phyloP scores from a whole-genome alignment of 2,329 filamentous ascomycete species.

The Ophiostoma piceae region DNA sequence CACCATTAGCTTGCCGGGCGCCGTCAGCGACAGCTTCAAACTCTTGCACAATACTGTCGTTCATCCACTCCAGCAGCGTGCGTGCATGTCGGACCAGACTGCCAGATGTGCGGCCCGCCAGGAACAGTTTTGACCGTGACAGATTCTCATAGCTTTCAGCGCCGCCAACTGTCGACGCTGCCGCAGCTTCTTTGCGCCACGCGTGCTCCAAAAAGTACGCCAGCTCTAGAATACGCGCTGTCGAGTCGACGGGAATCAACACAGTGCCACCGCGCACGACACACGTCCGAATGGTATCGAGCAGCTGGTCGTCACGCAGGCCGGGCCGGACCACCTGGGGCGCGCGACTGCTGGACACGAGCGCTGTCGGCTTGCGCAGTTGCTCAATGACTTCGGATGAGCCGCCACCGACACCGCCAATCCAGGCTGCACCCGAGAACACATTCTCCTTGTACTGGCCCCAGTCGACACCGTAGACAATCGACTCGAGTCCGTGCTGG shows the following conservation, averaged over 20 bases:
- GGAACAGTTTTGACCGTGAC: conserved; percentile 59
- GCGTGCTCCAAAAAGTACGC: conserved; percentile 89
- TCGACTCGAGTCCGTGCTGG: conserved; percentile 91
- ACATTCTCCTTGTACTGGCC: conserved; percentile 97
- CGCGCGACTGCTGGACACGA: conserved; percentile 84
- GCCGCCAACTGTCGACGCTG: conserved; percentile 34
- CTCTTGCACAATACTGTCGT: conserved; percentile 86
- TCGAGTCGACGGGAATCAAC: conserved; percentile 89
- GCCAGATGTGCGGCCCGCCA: conserved; percentile 80
- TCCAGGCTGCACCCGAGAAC: conserved; percentile 86
- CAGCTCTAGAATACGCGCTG: conserved; percentile 86
- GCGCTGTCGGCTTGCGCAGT: conserved; percentile 82
- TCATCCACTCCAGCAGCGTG: conserved; percentile 99
- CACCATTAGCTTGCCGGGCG: conserved; percentile 43
- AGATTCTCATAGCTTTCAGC: conserved; percentile 44
- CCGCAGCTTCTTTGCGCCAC: conserved; percentile 64
- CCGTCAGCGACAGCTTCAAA: conserved; percentile 66
- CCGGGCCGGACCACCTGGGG: conserved; percentile 65
- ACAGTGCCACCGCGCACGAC: conserved; percentile 82
- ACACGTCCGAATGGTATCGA: conserved; percentile 75
- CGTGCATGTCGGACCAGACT: conserved; percentile 86
- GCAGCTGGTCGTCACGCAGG: conserved; percentile 77
- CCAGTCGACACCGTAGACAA: conserved; percentile 97
- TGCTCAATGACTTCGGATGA: conserved; percentile 91
- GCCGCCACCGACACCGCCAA: conserved; percentile 64